These are phyloP conservation scores for Plasmodium yoelii DNA, from an alignment of 169 alveolate genomes.

Conservation along the genomic window DNA sequence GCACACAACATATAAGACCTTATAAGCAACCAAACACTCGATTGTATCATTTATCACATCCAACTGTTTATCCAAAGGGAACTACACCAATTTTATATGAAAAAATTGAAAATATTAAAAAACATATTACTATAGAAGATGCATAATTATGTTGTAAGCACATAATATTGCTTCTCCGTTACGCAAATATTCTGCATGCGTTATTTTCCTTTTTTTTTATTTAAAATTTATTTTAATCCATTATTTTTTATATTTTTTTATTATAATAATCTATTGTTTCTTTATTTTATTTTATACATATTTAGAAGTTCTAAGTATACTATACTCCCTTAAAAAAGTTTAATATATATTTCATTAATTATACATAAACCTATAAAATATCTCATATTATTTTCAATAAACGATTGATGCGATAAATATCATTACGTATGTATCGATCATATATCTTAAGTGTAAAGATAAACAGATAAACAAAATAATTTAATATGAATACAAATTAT, in stretches of 20 bases:
- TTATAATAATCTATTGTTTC: constrained; percentile 10
- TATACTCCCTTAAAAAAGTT: too few relatives aligned
- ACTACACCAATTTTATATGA: constrained; percentile 86
- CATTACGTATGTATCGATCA: too few relatives aligned
- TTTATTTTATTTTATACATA: not conserved
- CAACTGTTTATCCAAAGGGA: constrained; percentile 83
- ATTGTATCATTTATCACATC: constrained; percentile 84
- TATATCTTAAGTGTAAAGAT: not conserved
- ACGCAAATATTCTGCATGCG: not conserved
- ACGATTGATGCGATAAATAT: not conserved
- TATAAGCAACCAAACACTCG: constrained; percentile 84
- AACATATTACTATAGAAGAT: constrained; percentile 78
- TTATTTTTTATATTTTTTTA: constrained; percentile 3
- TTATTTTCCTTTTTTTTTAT: constrained; percentile 15
- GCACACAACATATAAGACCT: constrained; percentile 89
- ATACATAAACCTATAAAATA: not conserved
- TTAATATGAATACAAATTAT: not conserved
- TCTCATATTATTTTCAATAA: not conserved
- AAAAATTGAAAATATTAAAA: constrained; percentile 81
- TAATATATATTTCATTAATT: not conserved
- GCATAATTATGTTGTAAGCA: constrained; percentile 30
- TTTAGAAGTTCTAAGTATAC: too few relatives aligned
- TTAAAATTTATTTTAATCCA: constrained; percentile 2
- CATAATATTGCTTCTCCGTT: not conserved
- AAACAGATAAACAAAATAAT: not conserved